Evolutionary conservation across 495 filamentous ascomycete species (phyloP).

Genomic region (Annulohypoxylon bovei): DNA sequence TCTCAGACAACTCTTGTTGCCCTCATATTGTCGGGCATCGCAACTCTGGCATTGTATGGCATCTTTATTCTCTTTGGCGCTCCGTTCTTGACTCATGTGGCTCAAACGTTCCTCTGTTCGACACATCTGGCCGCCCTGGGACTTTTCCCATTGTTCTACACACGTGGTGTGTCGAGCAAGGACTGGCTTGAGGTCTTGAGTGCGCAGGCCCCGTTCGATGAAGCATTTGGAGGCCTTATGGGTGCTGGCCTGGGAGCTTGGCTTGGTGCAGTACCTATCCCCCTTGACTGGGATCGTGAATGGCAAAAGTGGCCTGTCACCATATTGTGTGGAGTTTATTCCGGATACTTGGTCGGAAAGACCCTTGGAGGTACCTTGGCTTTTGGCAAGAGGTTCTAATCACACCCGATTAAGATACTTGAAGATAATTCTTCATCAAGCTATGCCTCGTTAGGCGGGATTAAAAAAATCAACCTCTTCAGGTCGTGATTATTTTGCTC

Average conservation of each 20-base stretch:
- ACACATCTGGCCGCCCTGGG: slow-evolving; percentile 82
- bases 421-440: not conserved
- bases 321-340: slow-evolving; percentile 63
- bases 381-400: slow-evolving; percentile 52
- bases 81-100: slow-evolving; percentile 82
- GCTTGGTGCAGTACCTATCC: slow-evolving; percentile 90
- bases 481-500: not conserved
- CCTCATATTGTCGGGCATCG: slow-evolving; percentile 65
- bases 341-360: slow-evolving; percentile 51
- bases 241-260: slow-evolving; percentile 74
- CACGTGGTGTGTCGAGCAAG: slow-evolving; percentile 76
- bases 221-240: slow-evolving; percentile 71
- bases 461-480: not conserved
- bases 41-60: slow-evolving; percentile 68
- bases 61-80: slow-evolving; percentile 89
- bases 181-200: slow-evolving; percentile 78
- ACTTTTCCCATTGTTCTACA: slow-evolving; percentile 79
- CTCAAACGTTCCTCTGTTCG: slow-evolving; percentile 80
- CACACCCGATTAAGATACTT: not conserved
- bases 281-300: slow-evolving; percentile 92
- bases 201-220: slow-evolving; percentile 67
- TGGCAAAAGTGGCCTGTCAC: slow-evolving; percentile 99
- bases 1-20: slow-evolving; percentile 70
- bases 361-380: slow-evolving; percentile 51
- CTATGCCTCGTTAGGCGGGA: not conserved